A percentile compares a stretch with the other conserved stretches of the same genome.
Evolutionary conservation across 805 yeast species (phyloP).

Genomic region (Metschnikowia arizonensis): DNA sequence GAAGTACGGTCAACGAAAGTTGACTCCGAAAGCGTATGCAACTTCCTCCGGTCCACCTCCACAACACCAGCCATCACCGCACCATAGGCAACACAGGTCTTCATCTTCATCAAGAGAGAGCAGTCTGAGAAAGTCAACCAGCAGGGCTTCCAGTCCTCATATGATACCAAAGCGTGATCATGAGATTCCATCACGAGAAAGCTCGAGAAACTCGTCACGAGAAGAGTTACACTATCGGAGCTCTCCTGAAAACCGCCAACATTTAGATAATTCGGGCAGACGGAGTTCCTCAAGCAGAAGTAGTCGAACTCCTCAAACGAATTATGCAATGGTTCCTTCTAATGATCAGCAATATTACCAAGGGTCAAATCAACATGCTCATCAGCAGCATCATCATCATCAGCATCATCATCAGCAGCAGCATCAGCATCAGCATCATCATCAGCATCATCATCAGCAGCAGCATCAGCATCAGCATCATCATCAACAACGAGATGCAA

Average conservation of each 20-base stretch:
- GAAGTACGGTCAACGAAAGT: constrained; percentile 14
- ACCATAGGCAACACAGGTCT: not conserved
- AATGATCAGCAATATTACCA: not conserved
- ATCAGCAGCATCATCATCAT: not conserved
- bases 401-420: too few relatives aligned
- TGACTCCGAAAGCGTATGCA: constrained; percentile 9
- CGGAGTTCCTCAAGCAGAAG: not conserved
- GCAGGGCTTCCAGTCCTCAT: not conserved
- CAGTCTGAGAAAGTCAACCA: not conserved
- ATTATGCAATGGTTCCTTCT: not conserved
- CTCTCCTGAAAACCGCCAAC: not conserved
- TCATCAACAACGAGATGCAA: not conserved
- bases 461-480: not conserved
- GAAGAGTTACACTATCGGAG: not conserved
- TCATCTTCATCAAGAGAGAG: not conserved
- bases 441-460: not conserved
- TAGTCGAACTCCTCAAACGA: not conserved
- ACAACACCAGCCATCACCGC: not conserved
- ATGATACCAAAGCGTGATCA: not conserved
- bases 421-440: not conserved
- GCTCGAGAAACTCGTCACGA: not conserved
- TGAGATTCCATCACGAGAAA: not conserved
- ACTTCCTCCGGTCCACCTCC: constrained; percentile 1
- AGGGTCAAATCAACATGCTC: not conserved
- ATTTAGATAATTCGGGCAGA: not conserved